Conservation (phyloP, 306 rosid genomes). For the Corylus avellana region DNA sequence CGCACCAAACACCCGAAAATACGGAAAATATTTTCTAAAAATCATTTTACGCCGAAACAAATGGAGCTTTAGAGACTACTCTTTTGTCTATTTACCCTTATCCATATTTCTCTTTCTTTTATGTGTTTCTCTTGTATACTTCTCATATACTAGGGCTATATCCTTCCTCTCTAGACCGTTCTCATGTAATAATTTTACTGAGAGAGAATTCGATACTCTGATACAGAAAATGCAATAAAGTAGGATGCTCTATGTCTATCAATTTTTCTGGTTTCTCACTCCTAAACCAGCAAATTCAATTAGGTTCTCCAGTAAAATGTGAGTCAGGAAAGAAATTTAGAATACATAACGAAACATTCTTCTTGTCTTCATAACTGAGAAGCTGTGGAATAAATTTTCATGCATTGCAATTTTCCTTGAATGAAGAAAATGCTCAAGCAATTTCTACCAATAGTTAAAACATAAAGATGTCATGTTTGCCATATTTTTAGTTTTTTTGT, state of each 20-base stretch:
- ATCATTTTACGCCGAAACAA: too few species aligned
- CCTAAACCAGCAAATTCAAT: too few species aligned
- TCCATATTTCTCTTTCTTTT: neutral
- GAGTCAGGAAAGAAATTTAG: neutral
- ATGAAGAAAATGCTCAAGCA: neutral
- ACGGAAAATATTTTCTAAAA: too few species aligned
- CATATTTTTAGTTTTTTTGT: neutral
- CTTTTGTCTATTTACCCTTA: neutral
- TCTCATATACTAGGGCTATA: neutral
- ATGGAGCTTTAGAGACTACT: neutral
- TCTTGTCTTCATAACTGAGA: neutral
- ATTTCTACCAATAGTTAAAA: neutral
- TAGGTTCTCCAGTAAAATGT: neutral
- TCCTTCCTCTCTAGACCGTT: neutral
- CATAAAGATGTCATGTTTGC: neutral
- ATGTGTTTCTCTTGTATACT: neutral
- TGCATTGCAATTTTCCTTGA: neutral
- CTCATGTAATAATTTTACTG: neutral
- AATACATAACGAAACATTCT: neutral
- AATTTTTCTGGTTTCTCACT: neutral
- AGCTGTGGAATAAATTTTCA: neutral
- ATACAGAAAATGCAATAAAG: neutral
- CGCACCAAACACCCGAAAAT: too few species aligned
- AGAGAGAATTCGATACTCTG: neutral
- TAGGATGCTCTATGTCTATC: neutral